phyloP scores from a whole-genome alignment of 2,329 filamentous ascomycete species.

The Pseudopithomyces chartarum region DNA sequence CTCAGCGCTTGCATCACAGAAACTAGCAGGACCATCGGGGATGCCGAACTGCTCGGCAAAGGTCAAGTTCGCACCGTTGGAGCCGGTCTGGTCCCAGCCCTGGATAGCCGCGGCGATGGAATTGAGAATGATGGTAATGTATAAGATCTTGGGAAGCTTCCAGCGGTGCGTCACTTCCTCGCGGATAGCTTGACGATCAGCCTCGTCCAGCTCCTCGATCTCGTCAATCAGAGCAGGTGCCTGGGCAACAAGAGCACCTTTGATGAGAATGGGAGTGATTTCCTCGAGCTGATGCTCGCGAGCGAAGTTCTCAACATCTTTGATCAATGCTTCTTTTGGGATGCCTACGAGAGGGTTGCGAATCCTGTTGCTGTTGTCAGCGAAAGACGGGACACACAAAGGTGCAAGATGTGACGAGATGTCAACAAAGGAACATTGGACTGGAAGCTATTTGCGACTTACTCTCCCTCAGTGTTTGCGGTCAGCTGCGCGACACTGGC shows the following conservation, averaged over 20 bases:
- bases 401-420: neutral
- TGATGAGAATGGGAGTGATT: slow-evolving; percentile 61
- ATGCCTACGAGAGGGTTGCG: slow-evolving; percentile 63
- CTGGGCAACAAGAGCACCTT: slow-evolving; percentile 70
- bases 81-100: slow-evolving; percentile 67
- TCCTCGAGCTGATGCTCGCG: slow-evolving; percentile 62
- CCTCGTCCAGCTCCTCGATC: slow-evolving; percentile 65
- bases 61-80: slow-evolving; percentile 60
- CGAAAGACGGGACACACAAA: neutral
- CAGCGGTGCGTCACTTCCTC: slow-evolving; percentile 70
- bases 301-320: slow-evolving; percentile 66
- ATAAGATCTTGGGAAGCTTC: slow-evolving; percentile 60
- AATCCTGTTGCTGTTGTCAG: slow-evolving; percentile 48
- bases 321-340: slow-evolving; percentile 57
- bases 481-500: slow-evolving; percentile 31
- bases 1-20: slow-evolving; percentile 19
- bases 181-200: slow-evolving; percentile 63
- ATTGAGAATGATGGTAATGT: slow-evolving; percentile 69
- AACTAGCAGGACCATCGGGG: slow-evolving; percentile 24
- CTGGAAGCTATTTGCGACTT: slow-evolving; percentile 14
- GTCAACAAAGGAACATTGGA: neutral
- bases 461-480: slow-evolving; percentile 39
- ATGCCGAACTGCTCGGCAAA: slow-evolving; percentile 54
- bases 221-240: slow-evolving; percentile 67
- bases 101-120: slow-evolving; percentile 71